phyloP scores from a whole-genome alignment of 805 yeast genomes.

The Kodamaea laetipori region DNA sequence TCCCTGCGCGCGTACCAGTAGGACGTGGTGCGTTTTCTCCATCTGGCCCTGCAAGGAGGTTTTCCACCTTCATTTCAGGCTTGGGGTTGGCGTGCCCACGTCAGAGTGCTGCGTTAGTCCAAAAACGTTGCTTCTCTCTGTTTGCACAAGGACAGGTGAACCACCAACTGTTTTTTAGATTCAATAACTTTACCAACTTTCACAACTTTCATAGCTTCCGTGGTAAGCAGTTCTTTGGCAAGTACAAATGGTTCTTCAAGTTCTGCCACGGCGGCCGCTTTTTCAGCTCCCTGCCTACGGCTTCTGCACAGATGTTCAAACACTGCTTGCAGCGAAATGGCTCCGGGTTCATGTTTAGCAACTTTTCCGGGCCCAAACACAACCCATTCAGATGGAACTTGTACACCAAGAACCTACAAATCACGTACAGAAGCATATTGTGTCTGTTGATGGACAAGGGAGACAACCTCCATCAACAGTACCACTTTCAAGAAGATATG shows the following conservation, averaged over 20 bases:
- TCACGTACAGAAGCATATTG: slow-evolving; percentile 24
- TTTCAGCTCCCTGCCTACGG: slow-evolving; percentile 10
- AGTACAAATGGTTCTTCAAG: slow-evolving; percentile 15
- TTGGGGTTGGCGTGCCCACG: slow-evolving; percentile 4
- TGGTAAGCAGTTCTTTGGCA: slow-evolving; percentile 10
- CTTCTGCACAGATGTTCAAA: slow-evolving; percentile 5
- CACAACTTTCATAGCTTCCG: slow-evolving; percentile 6
- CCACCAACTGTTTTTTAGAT: slow-evolving; percentile 9
- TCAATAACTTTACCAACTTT: slow-evolving; percentile 13
- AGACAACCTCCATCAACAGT: slow-evolving; percentile 2
- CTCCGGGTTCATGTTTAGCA: slow-evolving; percentile 24
- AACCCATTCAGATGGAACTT: slow-evolving; percentile 22
- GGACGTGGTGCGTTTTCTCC: slow-evolving; percentile 7
- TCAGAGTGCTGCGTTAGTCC: background rate
- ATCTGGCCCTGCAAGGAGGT: slow-evolving; percentile 8
- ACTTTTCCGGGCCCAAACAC: slow-evolving; percentile 27
- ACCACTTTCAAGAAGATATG: background rate
- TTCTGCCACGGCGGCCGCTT: slow-evolving; percentile 16
- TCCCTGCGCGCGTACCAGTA: slow-evolving; percentile 41
- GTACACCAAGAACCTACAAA: slow-evolving; percentile 21
- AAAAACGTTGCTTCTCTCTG: slow-evolving; percentile 6
- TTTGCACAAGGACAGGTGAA: background rate
- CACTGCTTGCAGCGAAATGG: slow-evolving; percentile 8
- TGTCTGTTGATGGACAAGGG: slow-evolving; percentile 14
- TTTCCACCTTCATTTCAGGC: slow-evolving; percentile 11